Percentiles rank a stretch among this genome's conserved stretches.
Evolutionary conservation across 2,329 filamentous ascomycete genomes (phyloP).

Genomic region (Diaporthe ilicicola): DNA sequence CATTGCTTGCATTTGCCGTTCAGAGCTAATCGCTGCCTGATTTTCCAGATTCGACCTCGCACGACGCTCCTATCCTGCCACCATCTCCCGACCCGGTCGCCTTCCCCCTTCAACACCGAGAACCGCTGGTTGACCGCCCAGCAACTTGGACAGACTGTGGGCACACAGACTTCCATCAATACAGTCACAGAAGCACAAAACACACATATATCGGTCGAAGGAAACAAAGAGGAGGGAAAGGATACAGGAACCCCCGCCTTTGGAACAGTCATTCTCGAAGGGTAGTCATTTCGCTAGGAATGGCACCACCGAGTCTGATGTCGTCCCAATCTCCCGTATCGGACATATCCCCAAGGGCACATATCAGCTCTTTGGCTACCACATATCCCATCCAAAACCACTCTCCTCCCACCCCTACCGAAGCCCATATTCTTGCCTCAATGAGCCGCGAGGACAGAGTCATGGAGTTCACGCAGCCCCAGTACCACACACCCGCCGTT

Average conservation of each 20-base stretch:
- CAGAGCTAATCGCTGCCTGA: slow-evolving; percentile 17
- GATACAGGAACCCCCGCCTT: slow-evolving; percentile 14
- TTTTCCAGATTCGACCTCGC: slow-evolving; percentile 7
- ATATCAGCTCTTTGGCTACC: slow-evolving; percentile 29
- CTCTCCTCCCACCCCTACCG: slow-evolving; percentile 30
- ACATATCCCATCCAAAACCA: slow-evolving; percentile 27
- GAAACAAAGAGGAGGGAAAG: slow-evolving; percentile 26
- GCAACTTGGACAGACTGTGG: slow-evolving; percentile 24
- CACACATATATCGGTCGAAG: neutral
- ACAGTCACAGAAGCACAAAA: neutral
- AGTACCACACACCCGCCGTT: slow-evolving; percentile 54
- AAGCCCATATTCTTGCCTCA: slow-evolving; percentile 34
- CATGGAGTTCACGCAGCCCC: slow-evolving; percentile 32
- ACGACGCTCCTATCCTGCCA: slow-evolving; percentile 10
- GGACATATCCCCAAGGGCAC: slow-evolving; percentile 33
- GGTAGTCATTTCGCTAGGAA: slow-evolving; percentile 34
- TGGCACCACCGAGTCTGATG: slow-evolving; percentile 35
- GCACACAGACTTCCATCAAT: slow-evolving; percentile 14
- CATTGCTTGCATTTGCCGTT: neutral
- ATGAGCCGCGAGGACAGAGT: slow-evolving; percentile 28
- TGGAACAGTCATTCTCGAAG: slow-evolving; percentile 29
- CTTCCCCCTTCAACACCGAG: slow-evolving; percentile 29
- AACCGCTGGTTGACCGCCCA: slow-evolving; percentile 33
- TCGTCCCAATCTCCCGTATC: slow-evolving; percentile 35
- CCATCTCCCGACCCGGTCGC: slow-evolving; percentile 14